Evolutionary conservation across 768 basidiomycete species (phyloP), one percentile per base, ranked within the genome.

Genomic region (Tylopilus sp.): DNA sequence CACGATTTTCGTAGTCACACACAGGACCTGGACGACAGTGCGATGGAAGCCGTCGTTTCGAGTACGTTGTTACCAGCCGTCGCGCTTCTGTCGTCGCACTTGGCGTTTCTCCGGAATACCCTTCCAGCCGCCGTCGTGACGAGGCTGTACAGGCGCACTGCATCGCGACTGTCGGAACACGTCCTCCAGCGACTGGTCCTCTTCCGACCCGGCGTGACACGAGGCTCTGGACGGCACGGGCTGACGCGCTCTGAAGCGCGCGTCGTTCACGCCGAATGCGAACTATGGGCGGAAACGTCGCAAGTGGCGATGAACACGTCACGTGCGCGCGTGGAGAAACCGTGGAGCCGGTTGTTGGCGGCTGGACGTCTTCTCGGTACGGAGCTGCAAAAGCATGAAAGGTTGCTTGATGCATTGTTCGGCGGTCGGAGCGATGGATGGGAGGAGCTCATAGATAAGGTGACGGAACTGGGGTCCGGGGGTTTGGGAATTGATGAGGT

Each of bases 281-380:
- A 85, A 63, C 76, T 92, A 44, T 93, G 94, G 93, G 77, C 86
- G 6, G 87, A 91, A 70, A 87, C 89, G 8, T 89, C 85, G 53
- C 79, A 82, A 25, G 70, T 74, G 21, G 86, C 83, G 3, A 70
- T 92, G 34, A 65, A 55, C n/a, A 60, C 59, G n/a, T 68, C 69
- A 19, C 76, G 67, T 59, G 73, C 69, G 48, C 78, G 83, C 17
- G 78, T 86, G 1, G 86, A 87, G 63, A 80, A 78, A 1, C 89
- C 92, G 4, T 96, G 95, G 93, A 72, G 79, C 45, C 77, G 77
- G 50, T 73, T 95, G 33, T 65, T 87, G 17, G 84, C 87, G 51
- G 86, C 88, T 2, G 87, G 82, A 17, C 78, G 82, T 43, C 61
- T 98, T 24, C 71, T 92, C 22, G 81, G 78, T 3, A 69, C 84